These are phyloP conservation scores for Blastomyces emzantsi DNA, from an alignment of 2,329 filamentous ascomycete genomes.

Conservation along the genomic window DNA sequence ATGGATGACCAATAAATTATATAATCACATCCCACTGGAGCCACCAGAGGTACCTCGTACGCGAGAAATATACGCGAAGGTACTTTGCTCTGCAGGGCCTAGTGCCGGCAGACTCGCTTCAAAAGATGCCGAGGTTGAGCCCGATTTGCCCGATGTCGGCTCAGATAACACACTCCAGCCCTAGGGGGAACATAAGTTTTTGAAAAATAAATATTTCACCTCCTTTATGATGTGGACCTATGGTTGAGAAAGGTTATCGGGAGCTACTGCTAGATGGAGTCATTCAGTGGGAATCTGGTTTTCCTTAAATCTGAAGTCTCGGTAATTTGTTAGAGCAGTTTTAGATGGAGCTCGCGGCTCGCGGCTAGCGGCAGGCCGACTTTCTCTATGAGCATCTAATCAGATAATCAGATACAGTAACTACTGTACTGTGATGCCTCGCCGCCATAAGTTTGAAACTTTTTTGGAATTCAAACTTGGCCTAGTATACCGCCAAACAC, in stretches of 20 bases:
- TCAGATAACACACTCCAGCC: background rate
- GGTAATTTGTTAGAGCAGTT: background rate
- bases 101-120: too few relatives aligned
- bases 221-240: background rate
- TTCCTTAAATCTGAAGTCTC: background rate
- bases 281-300: background rate
- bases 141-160: background rate
- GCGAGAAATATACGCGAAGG: background rate
- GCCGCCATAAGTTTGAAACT: too few relatives aligned
- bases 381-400: background rate
- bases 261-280: background rate
- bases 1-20: background rate
- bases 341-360: background rate
- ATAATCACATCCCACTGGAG: background rate
- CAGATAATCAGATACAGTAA: background rate
- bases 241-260: background rate
- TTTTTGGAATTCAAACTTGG: too few relatives aligned
- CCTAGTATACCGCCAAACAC: too few relatives aligned
- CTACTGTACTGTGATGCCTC: too few relatives aligned
- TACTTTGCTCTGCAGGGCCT: background rate
- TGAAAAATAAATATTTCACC: background rate
- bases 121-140: background rate
- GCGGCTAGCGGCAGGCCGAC: background rate
- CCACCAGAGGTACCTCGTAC: background rate
- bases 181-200: background rate